Percentiles rank a stretch among this genome's conserved stretches.
Evolutionary conservation across 495 filamentous ascomycete genomes (phyloP).

Genomic region (Podospora comata): DNA sequence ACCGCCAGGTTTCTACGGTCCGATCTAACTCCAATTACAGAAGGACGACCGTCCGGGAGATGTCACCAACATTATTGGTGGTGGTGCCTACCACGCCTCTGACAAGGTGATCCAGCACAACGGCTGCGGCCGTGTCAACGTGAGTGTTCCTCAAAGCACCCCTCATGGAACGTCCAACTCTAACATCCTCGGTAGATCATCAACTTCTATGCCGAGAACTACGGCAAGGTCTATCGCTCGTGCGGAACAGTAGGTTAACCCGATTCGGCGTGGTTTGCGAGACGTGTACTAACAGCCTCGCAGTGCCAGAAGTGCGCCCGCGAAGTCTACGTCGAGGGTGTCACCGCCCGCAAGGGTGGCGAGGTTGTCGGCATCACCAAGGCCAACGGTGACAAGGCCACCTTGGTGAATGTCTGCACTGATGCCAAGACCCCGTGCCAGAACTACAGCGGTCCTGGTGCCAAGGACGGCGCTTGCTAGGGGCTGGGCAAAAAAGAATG

Average conservation of each 20-base stretch:
- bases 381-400: neutral
- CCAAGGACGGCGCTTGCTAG: neutral
- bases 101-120: slow-evolving; percentile 46
- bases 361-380: neutral
- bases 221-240: slow-evolving; percentile 43
- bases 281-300: neutral
- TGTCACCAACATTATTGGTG: slow-evolving; percentile 49
- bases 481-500: neutral
- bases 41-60: slow-evolving; percentile 16
- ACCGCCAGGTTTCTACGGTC: no score
- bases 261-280: neutral
- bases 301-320: neutral
- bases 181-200: slow-evolving; percentile 34
- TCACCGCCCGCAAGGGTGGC: neutral
- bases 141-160: neutral
- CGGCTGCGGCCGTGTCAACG: slow-evolving; percentile 31
- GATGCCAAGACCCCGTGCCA: neutral
- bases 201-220: slow-evolving; percentile 49
- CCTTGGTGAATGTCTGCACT: neutral
- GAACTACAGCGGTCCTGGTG: neutral
- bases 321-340: neutral
- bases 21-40: slow-evolving; percentile 27
- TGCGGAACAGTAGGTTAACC: neutral
- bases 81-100: slow-evolving; percentile 54
- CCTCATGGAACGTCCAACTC: neutral